Percentiles rank a stretch among this genome's conserved stretches.
Conservation (phyloP, 2,329 filamentous ascomycete genomes). For the Exophiala sideris region DNA sequence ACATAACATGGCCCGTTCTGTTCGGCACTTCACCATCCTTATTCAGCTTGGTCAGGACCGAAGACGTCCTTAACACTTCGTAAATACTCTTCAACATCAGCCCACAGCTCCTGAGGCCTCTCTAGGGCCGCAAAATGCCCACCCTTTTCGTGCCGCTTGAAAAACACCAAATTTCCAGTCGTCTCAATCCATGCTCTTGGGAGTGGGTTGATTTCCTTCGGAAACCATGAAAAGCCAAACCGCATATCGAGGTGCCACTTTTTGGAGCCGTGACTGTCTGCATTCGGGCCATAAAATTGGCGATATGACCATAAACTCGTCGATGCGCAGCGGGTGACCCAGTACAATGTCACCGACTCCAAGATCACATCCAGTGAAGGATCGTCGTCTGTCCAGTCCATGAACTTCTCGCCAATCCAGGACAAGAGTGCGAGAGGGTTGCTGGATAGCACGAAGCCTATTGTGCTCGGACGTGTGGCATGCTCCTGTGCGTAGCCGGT, state of each 20-base stretch:
- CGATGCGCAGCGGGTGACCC: conserved; percentile 38
- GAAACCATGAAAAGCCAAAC: conserved; percentile 23
- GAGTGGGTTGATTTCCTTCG: conserved; percentile 22
- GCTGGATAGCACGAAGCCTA: conserved; percentile 52
- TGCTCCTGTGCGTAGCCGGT: conserved; percentile 53
- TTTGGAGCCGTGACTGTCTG: conserved; percentile 1
- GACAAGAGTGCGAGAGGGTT: conserved; percentile 56
- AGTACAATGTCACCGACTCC: conserved; percentile 36
- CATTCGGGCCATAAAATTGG: neutral
- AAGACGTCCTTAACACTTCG: neutral
- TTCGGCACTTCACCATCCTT: no score
- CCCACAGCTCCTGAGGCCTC: neutral
- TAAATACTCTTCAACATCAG: neutral
- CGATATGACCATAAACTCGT: conserved; percentile 35
- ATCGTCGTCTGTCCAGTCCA: conserved; percentile 37
- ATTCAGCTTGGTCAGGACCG: neutral
- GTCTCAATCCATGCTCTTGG: conserved; percentile 22
- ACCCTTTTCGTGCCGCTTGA: conserved; percentile 33
- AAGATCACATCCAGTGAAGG: conserved; percentile 34
- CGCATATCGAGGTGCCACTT: conserved; percentile 14
- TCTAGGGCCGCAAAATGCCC: conserved; percentile 54
- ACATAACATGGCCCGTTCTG: no score
- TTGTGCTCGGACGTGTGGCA: conserved; percentile 53
- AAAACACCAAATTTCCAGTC: conserved; percentile 25
- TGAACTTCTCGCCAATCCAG: conserved; percentile 45